Conservation (phyloP, 306 rosid species). For the Glycine soja region DNA sequence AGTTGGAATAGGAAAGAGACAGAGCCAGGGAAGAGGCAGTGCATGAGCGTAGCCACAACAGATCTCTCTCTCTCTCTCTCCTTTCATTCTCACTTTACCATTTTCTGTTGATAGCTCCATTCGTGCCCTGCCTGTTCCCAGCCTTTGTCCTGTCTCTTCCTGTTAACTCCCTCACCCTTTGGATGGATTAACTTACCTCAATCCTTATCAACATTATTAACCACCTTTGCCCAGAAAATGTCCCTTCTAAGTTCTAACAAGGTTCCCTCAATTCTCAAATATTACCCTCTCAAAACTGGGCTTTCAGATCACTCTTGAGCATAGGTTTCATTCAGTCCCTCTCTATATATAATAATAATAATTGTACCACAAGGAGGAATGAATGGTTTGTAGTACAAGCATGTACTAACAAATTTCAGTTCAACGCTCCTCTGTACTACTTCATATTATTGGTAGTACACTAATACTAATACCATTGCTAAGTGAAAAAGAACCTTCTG, state of each 20-base stretch:
- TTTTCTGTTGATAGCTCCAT: slow-evolving; percentile 65
- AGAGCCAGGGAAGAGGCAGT: slow-evolving; percentile 99
- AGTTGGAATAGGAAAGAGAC: slow-evolving; percentile 31
- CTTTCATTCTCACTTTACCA: neutral
- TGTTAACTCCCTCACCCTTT: neutral
- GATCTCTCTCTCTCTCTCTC: neutral
- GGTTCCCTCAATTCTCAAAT: slow-evolving; percentile 13
- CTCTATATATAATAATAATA: slow-evolving; percentile 33
- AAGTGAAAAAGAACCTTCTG: neutral
- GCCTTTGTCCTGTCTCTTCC: slow-evolving; percentile 49
- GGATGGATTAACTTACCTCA: slow-evolving; percentile 23
- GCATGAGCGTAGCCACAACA: slow-evolving; percentile 84
- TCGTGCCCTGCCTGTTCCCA: slow-evolving; percentile 86
- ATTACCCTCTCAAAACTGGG: neutral
- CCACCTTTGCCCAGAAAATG: neutral
- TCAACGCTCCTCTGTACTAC: slow-evolving; percentile 31
- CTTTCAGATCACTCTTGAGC: neutral
- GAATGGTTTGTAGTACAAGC: slow-evolving; percentile 44
- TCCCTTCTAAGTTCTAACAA: neutral
- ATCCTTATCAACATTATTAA: neutral
- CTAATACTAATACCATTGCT: neutral
- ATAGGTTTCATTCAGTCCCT: slow-evolving; percentile 3
- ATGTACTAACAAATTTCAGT: slow-evolving; percentile 47
- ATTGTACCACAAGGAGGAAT: neutral
- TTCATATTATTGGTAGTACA: slow-evolving; percentile 31